Evolutionary conservation across 495 filamentous ascomycete species (phyloP).

Genomic region (Pyronema domesticum): DNA sequence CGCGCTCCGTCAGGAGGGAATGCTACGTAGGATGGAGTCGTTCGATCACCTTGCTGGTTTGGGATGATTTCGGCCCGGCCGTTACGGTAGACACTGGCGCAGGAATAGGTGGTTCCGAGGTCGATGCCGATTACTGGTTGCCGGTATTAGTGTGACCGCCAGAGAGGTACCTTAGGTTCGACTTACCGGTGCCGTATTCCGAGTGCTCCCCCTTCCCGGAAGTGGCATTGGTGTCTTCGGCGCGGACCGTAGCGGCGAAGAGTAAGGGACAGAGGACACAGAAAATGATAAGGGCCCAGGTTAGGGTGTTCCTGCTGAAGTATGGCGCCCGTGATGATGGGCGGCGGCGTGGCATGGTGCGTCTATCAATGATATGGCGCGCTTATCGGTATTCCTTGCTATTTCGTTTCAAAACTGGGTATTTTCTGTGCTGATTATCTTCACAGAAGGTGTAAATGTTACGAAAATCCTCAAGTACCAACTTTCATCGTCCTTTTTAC

Average conservation of each 20-base stretch:
- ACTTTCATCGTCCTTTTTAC: no score
- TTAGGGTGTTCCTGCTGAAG: not conserved
- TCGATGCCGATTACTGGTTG: slow-evolving; percentile 44
- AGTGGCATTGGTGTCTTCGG: not conserved
- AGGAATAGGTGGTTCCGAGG: slow-evolving; percentile 96
- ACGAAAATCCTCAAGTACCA: no score
- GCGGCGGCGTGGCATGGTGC: not conserved
- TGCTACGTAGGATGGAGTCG: slow-evolving; percentile 86
- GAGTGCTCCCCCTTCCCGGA: not conserved
- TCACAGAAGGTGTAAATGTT: no score
- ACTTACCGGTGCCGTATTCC: not conserved
- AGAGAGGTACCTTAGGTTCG: not conserved
- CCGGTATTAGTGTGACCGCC: not conserved
- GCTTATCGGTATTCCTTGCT: no score
- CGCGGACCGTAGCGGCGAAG: not conserved
- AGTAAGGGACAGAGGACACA: not conserved
- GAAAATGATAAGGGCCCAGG: not conserved
- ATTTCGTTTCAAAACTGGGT: no score
- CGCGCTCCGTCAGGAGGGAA: slow-evolving; percentile 90
- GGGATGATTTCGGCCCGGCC: slow-evolving; percentile 77
- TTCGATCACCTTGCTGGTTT: slow-evolving; percentile 97
- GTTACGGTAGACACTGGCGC: slow-evolving; percentile 93
- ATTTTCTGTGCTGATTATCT: no score
- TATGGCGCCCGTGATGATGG: not conserved
- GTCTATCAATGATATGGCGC: no score